Conservation (phyloP, 1,139 yeast species). For the Kodamaea alishanica region DNA sequence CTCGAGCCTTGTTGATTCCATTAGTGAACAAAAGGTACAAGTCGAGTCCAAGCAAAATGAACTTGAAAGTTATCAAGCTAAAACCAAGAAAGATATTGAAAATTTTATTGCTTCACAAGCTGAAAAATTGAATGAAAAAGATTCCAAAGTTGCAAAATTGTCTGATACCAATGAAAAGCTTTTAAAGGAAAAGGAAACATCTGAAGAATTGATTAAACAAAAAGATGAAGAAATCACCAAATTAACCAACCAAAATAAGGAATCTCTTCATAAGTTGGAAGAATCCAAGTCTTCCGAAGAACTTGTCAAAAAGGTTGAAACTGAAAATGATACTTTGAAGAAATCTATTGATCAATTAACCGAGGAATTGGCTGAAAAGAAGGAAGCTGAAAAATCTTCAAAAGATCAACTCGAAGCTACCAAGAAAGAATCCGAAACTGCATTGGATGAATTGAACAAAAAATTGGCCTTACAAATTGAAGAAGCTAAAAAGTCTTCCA, state of each 20-base stretch:
- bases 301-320: neutral
- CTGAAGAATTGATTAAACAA: neutral
- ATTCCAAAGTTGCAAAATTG: neutral
- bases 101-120: slow-evolving; percentile 16
- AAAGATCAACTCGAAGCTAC: neutral
- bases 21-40: too few relatives aligned
- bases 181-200: neutral
- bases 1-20: neutral
- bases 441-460: neutral
- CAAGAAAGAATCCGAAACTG: slow-evolving; percentile 2
- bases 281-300: too few relatives aligned
- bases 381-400: neutral
- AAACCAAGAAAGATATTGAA: slow-evolving; percentile 19
- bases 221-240: neutral
- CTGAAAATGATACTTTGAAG: neutral
- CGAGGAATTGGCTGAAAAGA: neutral
- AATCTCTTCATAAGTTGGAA: too few relatives aligned
- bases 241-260: too few relatives aligned
- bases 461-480: neutral
- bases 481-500: neutral
- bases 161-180: neutral
- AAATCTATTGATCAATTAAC: neutral
- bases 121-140: slow-evolving; percentile 1
- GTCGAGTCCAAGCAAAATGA: too few relatives aligned
- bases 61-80: neutral